Evolutionary conservation across 495 filamentous ascomycete genomes (phyloP), one percentile per base, ranked within the genome.

Genomic region (Entonaema liquescens): DNA sequence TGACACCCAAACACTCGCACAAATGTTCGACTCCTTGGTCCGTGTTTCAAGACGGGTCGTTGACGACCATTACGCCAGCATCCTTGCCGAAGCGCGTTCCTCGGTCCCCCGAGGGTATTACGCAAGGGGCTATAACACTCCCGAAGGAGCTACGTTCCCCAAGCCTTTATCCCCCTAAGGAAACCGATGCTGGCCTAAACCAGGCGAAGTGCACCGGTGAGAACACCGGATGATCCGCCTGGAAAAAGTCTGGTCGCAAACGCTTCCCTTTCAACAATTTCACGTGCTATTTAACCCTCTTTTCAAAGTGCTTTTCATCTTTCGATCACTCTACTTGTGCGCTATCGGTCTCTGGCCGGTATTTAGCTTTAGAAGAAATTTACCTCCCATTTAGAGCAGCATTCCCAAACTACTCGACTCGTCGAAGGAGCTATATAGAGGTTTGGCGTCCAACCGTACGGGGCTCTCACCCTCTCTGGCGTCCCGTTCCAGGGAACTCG

Each of bases 401-500:
- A 89, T 88, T 88, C 84, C 85, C 83, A 87, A 88, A 88, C 85
- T 88, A 88, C 85, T 87, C 84, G 84, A 89, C 86, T 89, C 84
- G 83, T 88, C 79, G 84, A 88, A 86, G 83, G 81, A 83, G 84
- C 79, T 87, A 86, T 83, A 86, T 81, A 84, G 74, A 81, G 82
- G 78, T 71, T 79, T 71, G 76, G 75, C 79, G 74, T 70, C 79
- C 81, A 77, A 80, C 82, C 76, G 80, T 80, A 88, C 83, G 84
- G 85, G 85, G 83, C 83, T 87, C 81, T 88, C 84, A 87, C 83
- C 83, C 84, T 88, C 84, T 87, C 76, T 82, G 84, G 85, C 84
- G 79, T 79, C 81, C 80, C 83, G 83, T 87, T 87, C 85, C 84
- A 89, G 86, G 81, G 82, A 80, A 89, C 84, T 85, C 85, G 80